A percentile compares a stretch with the other conserved stretches of the same genome.
Conservation (phyloP, 768 basidiomycete genomes). For the Calocera cornea region DNA sequence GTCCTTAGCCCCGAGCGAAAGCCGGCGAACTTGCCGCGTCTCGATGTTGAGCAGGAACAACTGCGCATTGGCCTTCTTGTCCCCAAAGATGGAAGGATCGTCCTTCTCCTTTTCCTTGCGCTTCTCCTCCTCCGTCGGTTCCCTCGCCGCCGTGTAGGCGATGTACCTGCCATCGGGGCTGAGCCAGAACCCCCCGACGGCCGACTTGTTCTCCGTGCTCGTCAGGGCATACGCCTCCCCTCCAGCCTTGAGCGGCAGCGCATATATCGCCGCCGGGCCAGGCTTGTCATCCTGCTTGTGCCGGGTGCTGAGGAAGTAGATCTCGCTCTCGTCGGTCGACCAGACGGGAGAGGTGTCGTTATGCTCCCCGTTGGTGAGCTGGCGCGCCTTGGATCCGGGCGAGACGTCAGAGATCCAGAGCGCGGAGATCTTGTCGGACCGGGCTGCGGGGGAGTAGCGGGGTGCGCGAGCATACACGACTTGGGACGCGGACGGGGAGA, state of each 20-base stretch:
- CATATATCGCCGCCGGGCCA: neutral
- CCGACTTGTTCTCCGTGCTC: neutral
- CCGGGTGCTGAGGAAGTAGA: neutral
- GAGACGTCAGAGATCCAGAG: slow-evolving; percentile 1
- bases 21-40: neutral
- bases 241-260: neutral
- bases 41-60: neutral
- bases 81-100: slow-evolving; percentile 11
- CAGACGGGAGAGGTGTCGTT: neutral
- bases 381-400: neutral
- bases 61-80: slow-evolving; percentile 4
- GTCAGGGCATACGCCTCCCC: neutral
- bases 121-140: slow-evolving; percentile 11
- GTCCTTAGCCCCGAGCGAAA: neutral
- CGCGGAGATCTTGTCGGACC: neutral
- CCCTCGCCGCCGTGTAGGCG: slow-evolving; percentile 7
- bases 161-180: slow-evolving; percentile 13
- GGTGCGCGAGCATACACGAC: neutral
- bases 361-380: neutral
- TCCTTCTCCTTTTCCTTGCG: slow-evolving; percentile 11
- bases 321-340: neutral
- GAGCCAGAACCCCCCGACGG: neutral
- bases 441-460: neutral
- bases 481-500: neutral
- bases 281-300: slow-evolving; percentile 1